Base-by-base conservation (phyloP, 1,139 yeast species). In the Chernovozyma sophiae-reginae region DNA sequence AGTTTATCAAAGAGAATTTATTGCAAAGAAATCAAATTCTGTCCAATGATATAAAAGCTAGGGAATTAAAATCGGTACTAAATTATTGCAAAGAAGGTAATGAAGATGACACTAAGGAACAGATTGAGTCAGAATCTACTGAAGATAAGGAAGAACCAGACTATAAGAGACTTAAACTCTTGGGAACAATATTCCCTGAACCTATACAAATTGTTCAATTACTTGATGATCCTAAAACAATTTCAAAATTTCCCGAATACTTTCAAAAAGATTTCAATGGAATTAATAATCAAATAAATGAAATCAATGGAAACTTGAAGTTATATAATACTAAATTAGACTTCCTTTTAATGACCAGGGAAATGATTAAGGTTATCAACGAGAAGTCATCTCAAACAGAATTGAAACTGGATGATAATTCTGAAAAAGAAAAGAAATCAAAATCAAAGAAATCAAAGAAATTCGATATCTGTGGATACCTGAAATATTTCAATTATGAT, bases 181-280 rank as follows among this genome's bases (percentile, higher is more conserved):
- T 70, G 35, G 75, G 76, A 1, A 19, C 47, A 1, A 42, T 44
- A 27, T 68, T 70, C 37, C 76, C 76, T 0, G 72, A 74, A 35
- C 53, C 72, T 14, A 55, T 62, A 2, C 55, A 56, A 23, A 70
- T 72, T 4, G 37, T 49, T 61, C 35, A 76, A 68, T 18, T 49
- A 40, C 43, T 47, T 35, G n/a, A 53, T 14, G 51, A 53, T 17
- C 39, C 43, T 31, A 27, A 25, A 18, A 25, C 25, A 17, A 19
- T 26, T 14, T 8, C 15, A n/a, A 37, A 34, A 15, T 56, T 72
- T 32, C 72, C 74, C 0, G 50, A 49, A 1, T 49, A 49, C 1
- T 50, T 71, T 2, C 54, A 58, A 16, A 39, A 39, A 1, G 52
- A 53, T 27, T 42, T 62, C 33, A 20, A 51, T 14, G 38, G 34